phyloP scores from a whole-genome alignment of 306 rosid species.

The Hylodesmum podocarpum region DNA sequence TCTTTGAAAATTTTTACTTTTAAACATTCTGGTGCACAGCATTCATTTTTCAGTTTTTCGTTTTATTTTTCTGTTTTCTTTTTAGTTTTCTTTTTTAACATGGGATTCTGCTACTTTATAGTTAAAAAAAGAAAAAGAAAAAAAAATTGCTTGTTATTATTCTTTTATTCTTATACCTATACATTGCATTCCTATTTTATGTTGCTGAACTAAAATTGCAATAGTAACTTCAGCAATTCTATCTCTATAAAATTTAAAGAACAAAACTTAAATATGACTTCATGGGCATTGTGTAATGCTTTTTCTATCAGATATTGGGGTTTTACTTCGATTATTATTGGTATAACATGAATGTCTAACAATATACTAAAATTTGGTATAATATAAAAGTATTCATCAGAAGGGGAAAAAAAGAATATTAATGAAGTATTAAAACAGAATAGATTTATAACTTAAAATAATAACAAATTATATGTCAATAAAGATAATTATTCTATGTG shows the following conservation, averaged over 20 bases:
- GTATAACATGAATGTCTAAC: neutral
- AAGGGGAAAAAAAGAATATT: no score
- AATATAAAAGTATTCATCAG: no score
- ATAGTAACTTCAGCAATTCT: neutral
- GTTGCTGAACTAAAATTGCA: slow-evolving; percentile 13
- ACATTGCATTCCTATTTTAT: slow-evolving; percentile 10
- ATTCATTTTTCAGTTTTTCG: slow-evolving; percentile 11
- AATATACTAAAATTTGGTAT: neutral
- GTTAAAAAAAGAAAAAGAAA: neutral
- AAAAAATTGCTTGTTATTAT: neutral
- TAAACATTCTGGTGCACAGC: slow-evolving; percentile 21
- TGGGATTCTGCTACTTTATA: slow-evolving; percentile 17
- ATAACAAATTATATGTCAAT: neutral
- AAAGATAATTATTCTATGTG: neutral
- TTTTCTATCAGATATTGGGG: no score
- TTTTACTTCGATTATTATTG: no score
- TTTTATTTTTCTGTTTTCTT: neutral
- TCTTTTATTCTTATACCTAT: neutral
- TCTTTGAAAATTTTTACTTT: slow-evolving; percentile 17
- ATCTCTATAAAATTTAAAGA: neutral
- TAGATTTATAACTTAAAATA: neutral
- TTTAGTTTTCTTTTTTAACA: neutral
- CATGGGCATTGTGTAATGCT: no score
- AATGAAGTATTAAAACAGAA: neutral
- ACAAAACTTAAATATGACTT: no score